Evolutionary conservation across 192 early-diverging fungal genomes (phyloP), one percentile per base, ranked within the genome.

Genomic region (Coemansia guatemalensis): DNA sequence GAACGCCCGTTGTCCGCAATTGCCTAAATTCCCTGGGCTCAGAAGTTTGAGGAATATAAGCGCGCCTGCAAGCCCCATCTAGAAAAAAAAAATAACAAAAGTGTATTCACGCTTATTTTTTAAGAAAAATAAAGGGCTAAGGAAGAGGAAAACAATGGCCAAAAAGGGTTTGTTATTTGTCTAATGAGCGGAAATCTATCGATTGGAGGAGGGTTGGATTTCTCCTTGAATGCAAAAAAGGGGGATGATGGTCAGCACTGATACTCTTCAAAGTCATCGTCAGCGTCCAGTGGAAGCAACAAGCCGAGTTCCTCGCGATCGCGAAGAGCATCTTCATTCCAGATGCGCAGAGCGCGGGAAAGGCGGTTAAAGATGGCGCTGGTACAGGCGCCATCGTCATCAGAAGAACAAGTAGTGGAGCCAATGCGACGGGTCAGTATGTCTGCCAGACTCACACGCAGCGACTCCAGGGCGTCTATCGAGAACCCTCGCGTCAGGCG

Each of bases 401-500:
- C 58, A 4, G 58, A 24, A 23, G 20, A 27, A 4, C 44, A 9
- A 2, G 47, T 12, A 9, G 20, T 11, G 5, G 9, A 8, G 20
- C 17, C 23, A n/a, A 7, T 17, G 27, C 2, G 56, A 21, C 22
- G 24, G 24, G 27, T 0, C 1, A 52, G 52, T 52, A 26, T 21
- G 8, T 53, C 25, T 1, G 25, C 41, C 41, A 67, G 52, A 9
- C 58, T 51, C 26, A 60, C 65, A 14, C 65, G 58, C 5, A 67
- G 41, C 5, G 58, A 7, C 52, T 67, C 65, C 32, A 67, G 39
- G 14, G 58, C 57, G 26, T 67, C 65, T 5, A 54, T 39, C 1
- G 58, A 44, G 8, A 63, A 63, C 8, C 61, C 61, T 17, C 33
- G 23, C 1, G 51, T 53, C 17, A 63, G 23, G 8, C 30, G 26